Evolutionary conservation across 768 basidiomycete genomes (phyloP).

Genomic region (Russula brevipes): DNA sequence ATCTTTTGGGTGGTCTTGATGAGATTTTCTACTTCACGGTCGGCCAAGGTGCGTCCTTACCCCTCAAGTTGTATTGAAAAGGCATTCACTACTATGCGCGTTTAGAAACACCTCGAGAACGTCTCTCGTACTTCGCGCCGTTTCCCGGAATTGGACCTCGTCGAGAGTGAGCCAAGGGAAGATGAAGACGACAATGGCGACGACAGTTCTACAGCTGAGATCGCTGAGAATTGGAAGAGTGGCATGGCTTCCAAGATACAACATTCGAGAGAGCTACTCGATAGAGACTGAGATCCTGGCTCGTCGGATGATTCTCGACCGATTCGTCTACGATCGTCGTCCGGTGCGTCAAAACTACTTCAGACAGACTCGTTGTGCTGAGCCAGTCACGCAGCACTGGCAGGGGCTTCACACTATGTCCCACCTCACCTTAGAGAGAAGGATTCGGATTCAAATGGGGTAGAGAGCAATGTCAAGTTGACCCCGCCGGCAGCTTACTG

Average conservation of each 20-base stretch:
- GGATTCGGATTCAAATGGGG: slow-evolving; percentile 36
- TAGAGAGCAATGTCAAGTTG: slow-evolving; percentile 50
- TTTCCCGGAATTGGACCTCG: slow-evolving; percentile 25
- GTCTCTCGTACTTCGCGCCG: slow-evolving; percentile 17
- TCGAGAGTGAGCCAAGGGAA: slow-evolving; percentile 28
- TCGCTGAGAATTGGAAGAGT: slow-evolving; percentile 34
- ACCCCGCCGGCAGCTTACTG: slow-evolving; percentile 63
- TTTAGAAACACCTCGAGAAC: neutral
- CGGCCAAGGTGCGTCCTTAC: neutral
- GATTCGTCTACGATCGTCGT: slow-evolving; percentile 1
- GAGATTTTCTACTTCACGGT: slow-evolving; percentile 1
- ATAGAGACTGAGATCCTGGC: neutral
- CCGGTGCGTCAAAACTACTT: neutral
- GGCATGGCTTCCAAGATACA: slow-evolving; percentile 35
- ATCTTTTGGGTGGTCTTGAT: slow-evolving; percentile 30
- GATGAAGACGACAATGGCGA: slow-evolving; percentile 27
- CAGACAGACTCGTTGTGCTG: neutral
- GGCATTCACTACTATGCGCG: neutral
- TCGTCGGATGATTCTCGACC: neutral
- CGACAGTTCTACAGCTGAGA: slow-evolving; percentile 3
- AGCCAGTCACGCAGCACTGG: neutral
- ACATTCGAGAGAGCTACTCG: slow-evolving; percentile 29
- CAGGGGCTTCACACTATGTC: slow-evolving; percentile 52
- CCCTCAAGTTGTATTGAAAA: neutral
- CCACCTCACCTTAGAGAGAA: slow-evolving; percentile 70